Percentiles rank a stretch among this genome's conserved stretches.
Conservation (phyloP, 768 basidiomycete species). For the Mycena epipterygia region DNA sequence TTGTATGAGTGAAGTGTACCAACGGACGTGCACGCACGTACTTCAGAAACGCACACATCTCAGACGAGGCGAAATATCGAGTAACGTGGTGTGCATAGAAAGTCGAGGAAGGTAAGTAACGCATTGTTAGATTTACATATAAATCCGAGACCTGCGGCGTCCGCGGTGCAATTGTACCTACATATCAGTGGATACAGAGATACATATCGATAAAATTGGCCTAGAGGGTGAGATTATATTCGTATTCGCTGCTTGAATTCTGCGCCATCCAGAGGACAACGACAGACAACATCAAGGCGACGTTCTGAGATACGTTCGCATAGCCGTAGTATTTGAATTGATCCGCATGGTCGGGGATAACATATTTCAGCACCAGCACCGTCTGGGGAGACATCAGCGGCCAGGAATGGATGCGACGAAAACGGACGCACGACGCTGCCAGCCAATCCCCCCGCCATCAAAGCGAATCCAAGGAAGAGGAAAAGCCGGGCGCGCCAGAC, state of each 20-base stretch:
- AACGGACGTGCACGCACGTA: too few relatives aligned
- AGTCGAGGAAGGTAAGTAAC: too few relatives aligned
- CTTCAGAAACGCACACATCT: too few relatives aligned
- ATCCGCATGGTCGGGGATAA: conserved; percentile 78
- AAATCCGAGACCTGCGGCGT: too few relatives aligned
- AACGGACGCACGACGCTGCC: conserved; percentile 87
- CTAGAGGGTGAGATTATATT: conserved; percentile 88
- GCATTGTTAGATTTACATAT: too few relatives aligned
- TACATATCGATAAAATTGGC: neutral
- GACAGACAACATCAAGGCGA: conserved; percentile 85
- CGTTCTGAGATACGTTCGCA: conserved; percentile 73
- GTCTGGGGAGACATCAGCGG: conserved; percentile 62
- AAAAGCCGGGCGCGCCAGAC: conserved; percentile 94
- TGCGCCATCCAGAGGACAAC: conserved; percentile 95
- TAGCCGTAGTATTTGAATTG: conserved; percentile 93
- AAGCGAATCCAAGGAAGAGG: conserved; percentile 94
- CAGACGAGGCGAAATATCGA: too few relatives aligned
- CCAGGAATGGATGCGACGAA: neutral
- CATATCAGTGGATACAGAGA: too few relatives aligned
- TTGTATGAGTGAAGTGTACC: too few relatives aligned
- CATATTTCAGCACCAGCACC: conserved; percentile 92
- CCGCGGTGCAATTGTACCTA: too few relatives aligned
- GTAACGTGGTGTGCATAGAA: too few relatives aligned
- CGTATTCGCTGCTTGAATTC: conserved; percentile 88
- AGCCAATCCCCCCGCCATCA: conserved; percentile 98